Evolutionary conservation across 495 filamentous ascomycete genomes (phyloP).

Genomic region (Pseudevernia furfuracea): DNA sequence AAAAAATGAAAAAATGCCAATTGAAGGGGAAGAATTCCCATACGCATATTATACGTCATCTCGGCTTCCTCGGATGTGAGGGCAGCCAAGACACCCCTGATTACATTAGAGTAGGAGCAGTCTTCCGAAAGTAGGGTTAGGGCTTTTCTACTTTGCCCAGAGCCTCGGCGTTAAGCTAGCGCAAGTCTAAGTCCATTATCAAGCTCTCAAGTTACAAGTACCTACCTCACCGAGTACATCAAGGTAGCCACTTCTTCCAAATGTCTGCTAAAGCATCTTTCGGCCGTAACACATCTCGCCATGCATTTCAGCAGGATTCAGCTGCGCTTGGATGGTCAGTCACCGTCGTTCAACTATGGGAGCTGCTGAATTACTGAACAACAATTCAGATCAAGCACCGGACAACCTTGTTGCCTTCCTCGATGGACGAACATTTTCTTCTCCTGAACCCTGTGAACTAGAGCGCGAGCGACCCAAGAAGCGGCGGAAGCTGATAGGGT

Average conservation of each 20-base stretch:
- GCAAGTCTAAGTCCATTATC: neutral
- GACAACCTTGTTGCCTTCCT: conserved; percentile 13
- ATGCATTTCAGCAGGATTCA: conserved; percentile 11
- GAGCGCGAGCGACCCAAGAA: conserved; percentile 15
- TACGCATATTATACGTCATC: too few species aligned
- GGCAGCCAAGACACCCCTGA: too few species aligned
- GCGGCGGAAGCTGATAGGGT: conserved; percentile 9
- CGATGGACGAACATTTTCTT: neutral
- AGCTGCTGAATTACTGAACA: conserved; percentile 1
- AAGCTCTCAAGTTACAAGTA: too few species aligned
- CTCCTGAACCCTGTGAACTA: neutral
- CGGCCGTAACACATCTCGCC: neutral
- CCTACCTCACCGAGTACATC: neutral
- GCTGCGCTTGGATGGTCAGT: conserved; percentile 9
- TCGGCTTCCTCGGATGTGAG: too few species aligned
- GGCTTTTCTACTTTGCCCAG: too few species aligned
- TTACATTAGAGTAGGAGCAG: too few species aligned
- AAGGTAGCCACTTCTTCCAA: too few species aligned
- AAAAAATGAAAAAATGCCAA: too few species aligned
- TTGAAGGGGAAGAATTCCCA: neutral
- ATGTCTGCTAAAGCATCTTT: too few species aligned
- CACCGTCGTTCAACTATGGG: neutral
- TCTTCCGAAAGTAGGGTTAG: too few species aligned
- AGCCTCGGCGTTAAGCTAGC: conserved; percentile 1
- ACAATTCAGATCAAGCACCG: conserved; percentile 3